Conservation (phyloP, 2,329 filamentous ascomycete genomes). For the Trichoderma atroviride region DNA sequence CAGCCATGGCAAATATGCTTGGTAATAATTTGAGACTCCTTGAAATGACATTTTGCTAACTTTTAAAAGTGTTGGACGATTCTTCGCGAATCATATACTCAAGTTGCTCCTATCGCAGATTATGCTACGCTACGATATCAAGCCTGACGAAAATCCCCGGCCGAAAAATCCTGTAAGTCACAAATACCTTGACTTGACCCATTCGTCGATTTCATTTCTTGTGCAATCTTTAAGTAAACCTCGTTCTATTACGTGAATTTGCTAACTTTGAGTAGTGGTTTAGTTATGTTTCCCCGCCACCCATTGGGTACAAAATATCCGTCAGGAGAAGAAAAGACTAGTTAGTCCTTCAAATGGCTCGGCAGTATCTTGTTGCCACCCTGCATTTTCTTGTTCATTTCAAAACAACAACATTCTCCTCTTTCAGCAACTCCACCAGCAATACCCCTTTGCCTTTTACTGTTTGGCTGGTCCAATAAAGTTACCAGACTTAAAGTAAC, state of each 20-base stretch:
- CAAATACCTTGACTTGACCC: background rate
- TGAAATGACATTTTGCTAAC: background rate
- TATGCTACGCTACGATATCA: conserved; percentile 4
- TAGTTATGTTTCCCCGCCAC: conserved; percentile 8
- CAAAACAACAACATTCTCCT: background rate
- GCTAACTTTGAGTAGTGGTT: conserved; percentile 1
- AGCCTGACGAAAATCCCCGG: background rate
- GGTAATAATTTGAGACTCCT: background rate
- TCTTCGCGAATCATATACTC: conserved; percentile 14
- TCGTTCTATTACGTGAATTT: background rate
- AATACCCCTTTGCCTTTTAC: background rate
- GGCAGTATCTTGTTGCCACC: background rate
- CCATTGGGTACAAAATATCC: conserved; percentile 6
- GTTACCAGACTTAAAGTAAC: background rate
- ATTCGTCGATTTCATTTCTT: background rate
- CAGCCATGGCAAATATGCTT: conserved; percentile 12
- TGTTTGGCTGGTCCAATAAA: background rate
- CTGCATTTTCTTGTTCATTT: background rate
- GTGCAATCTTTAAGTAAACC: accelerated
- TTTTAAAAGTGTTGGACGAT: background rate
- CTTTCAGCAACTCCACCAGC: background rate
- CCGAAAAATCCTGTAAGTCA: conserved; percentile 9
- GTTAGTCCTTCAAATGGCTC: background rate
- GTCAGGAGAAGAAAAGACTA: conserved; percentile 10
- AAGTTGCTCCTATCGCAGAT: conserved; percentile 13